A percentile compares a stretch with the other conserved stretches of the same genome.
Conservation (phyloP, 1,139 yeast species). For the Yueomyces sp. region DNA sequence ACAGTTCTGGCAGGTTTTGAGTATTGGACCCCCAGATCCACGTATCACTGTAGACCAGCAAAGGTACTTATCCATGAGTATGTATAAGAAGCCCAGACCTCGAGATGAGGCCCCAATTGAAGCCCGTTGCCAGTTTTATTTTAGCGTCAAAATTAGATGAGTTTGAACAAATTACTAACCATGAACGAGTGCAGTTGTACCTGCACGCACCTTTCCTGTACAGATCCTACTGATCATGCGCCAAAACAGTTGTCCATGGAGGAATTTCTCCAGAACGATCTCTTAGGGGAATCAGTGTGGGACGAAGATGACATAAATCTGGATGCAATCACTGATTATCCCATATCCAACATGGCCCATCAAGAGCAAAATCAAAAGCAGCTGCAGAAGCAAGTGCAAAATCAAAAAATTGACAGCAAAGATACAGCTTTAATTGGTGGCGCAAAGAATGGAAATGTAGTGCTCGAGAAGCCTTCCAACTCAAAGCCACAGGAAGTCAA, state of each 20-base stretch:
- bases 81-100: too few relatives aligned
- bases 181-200: too few relatives aligned
- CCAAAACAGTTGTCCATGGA: constrained; percentile 25
- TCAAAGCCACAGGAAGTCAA: not conserved
- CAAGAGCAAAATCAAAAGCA: constrained; percentile 1
- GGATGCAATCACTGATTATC: not conserved
- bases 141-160: too few relatives aligned
- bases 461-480: not conserved
- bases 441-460: not conserved
- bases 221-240: constrained; percentile 5
- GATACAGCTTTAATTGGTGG: not conserved
- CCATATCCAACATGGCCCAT: not conserved
- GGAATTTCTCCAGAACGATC: constrained; percentile 24
- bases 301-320: constrained; percentile 16
- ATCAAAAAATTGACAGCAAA: not conserved
- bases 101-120: too few relatives aligned
- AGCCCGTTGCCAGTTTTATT: too few relatives aligned
- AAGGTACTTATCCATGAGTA: too few relatives aligned
- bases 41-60: too few relatives aligned
- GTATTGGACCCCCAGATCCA: too few relatives aligned
- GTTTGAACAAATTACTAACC: too few relatives aligned
- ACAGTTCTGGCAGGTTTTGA: too few relatives aligned
- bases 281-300: constrained; percentile 24
- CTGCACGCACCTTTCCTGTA: too few relatives aligned
- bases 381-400: constrained; percentile 1